phyloP scores from a whole-genome alignment of 2,329 filamentous ascomycete genomes.

The Cryphonectria japonica region DNA sequence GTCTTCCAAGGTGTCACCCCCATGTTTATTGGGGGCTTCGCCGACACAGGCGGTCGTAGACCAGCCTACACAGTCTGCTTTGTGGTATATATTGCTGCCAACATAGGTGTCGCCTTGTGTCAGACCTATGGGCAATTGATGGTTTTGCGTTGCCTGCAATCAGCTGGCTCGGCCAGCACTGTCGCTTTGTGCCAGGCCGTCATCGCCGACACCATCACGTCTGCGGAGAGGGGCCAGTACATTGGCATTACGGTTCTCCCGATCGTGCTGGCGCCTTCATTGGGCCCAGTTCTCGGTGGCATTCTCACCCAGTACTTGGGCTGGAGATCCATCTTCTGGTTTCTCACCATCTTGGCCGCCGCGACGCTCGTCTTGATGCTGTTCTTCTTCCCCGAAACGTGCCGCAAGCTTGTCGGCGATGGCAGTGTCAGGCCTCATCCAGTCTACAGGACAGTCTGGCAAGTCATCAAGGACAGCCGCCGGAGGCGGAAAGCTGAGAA shows the following conservation, averaged over 20 bases:
- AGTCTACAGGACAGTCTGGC: conserved; percentile 35
- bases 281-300: conserved; percentile 55
- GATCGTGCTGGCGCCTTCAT: conserved; percentile 46
- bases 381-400: conserved; percentile 51
- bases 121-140: conserved; percentile 55
- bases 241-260: conserved; percentile 57
- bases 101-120: conserved; percentile 56
- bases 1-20: conserved; percentile 64
- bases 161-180: conserved; percentile 61
- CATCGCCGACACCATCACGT: conserved; percentile 66
- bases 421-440: conserved; percentile 44
- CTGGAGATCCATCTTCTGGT: conserved; percentile 59
- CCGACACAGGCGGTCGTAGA: conserved; percentile 57
- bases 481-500: conserved; percentile 18
- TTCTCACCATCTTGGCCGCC: conserved; percentile 45
- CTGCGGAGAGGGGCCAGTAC: conserved; percentile 63
- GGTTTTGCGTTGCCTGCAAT: conserved; percentile 59
- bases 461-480: conserved; percentile 32
- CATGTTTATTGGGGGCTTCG: conserved; percentile 51
- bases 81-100: conserved; percentile 55
- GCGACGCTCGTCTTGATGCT: conserved; percentile 43
- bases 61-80: conserved; percentile 60
- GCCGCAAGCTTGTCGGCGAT: conserved; percentile 48
- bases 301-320: conserved; percentile 51
- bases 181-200: conserved; percentile 62